Percentiles rank a stretch among this genome's conserved stretches.
Evolutionary conservation across 1,284 basidiomycete genomes (phyloP).

Genomic region (Sporisorium reilianum): DNA sequence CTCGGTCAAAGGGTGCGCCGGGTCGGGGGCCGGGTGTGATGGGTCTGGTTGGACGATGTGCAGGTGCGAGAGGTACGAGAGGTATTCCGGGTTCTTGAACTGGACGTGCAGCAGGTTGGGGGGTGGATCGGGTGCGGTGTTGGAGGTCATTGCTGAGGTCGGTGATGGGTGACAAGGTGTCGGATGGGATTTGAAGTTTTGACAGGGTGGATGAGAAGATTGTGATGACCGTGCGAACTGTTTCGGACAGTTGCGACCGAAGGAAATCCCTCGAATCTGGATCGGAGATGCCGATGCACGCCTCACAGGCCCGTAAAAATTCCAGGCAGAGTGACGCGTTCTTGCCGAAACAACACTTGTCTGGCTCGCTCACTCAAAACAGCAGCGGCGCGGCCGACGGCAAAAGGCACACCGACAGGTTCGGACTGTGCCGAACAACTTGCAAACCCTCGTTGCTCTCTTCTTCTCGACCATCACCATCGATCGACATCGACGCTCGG

Average conservation of each 20-base stretch:
- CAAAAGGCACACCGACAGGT: not conserved
- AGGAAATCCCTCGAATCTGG: not conserved
- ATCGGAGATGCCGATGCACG: slow-evolving; percentile 17
- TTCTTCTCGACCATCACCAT: slow-evolving; percentile 2
- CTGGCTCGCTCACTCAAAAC: no score
- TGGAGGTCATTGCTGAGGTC: no score
- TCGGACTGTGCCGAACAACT: slow-evolving; percentile 3
- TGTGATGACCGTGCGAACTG: slow-evolving; percentile 14
- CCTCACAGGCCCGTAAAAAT: no score
- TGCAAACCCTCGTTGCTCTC: slow-evolving; percentile 1
- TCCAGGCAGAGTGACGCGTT: slow-evolving; percentile 26
- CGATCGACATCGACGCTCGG: not conserved
- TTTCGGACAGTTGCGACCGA: slow-evolving; percentile 5
- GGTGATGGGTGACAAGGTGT: no score
- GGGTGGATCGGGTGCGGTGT: slow-evolving; percentile 12
- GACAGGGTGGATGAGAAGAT: not conserved
- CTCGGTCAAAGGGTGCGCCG: slow-evolving; percentile 42
- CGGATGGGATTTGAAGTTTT: no score
- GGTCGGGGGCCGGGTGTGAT: no score
- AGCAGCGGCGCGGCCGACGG: no score
- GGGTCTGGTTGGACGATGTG: no score
- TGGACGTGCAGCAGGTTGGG: slow-evolving; percentile 57
- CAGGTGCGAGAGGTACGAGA: slow-evolving; percentile 53
- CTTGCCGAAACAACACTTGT: slow-evolving; percentile 24
- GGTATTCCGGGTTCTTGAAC: slow-evolving; percentile 64